Conservation (phyloP, 2,329 filamentous ascomycete species). For the Aspergillus phoenicis region DNA sequence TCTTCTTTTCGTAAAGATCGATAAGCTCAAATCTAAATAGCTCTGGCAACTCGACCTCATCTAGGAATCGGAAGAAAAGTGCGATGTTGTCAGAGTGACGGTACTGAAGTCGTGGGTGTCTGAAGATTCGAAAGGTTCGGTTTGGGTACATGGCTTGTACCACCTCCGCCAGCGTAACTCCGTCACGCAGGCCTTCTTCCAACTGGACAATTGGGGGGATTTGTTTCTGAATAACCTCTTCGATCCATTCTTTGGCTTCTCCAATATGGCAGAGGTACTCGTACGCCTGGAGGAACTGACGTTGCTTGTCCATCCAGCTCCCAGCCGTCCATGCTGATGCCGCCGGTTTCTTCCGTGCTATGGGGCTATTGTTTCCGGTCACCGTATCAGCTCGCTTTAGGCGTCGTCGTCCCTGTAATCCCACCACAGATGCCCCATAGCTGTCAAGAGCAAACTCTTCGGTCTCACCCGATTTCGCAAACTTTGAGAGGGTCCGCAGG, state of each 20-base stretch:
- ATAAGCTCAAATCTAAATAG: constrained; percentile 96
- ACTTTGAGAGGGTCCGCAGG: constrained; percentile 79
- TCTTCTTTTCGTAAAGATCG: constrained; percentile 98
- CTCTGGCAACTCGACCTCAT: constrained; percentile 88
- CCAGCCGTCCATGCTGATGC: constrained; percentile 75
- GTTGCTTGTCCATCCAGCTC: constrained; percentile 99
- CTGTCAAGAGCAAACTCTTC: constrained; percentile 81
- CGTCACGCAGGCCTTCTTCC: constrained; percentile 88
- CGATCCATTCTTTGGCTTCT: constrained; percentile 99
- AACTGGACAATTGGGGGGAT: constrained; percentile 92
- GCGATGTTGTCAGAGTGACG: constrained; percentile 98
- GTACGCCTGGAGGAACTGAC: constrained; percentile 94
- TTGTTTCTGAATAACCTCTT: constrained; percentile 79
- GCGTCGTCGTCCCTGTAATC: constrained; percentile 78
- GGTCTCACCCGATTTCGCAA: constrained; percentile 72
- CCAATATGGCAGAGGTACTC: constrained; percentile 99
- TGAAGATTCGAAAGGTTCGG: constrained; percentile 78
- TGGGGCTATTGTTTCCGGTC: constrained; percentile 51
- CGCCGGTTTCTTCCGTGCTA: constrained; percentile 53
- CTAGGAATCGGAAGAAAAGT: constrained; percentile 90
- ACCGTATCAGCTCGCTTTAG: constrained; percentile 70
- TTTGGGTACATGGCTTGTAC: constrained; percentile 85
- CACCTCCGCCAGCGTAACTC: constrained; percentile 90
- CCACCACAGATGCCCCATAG: constrained; percentile 81
- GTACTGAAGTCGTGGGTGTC: constrained; percentile 81